Percentiles rank a stretch among this genome's conserved stretches.
These are phyloP conservation scores for Panicum virgatum DNA, from an alignment of 202 grass and related monocot species.

Conservation along the genomic window DNA sequence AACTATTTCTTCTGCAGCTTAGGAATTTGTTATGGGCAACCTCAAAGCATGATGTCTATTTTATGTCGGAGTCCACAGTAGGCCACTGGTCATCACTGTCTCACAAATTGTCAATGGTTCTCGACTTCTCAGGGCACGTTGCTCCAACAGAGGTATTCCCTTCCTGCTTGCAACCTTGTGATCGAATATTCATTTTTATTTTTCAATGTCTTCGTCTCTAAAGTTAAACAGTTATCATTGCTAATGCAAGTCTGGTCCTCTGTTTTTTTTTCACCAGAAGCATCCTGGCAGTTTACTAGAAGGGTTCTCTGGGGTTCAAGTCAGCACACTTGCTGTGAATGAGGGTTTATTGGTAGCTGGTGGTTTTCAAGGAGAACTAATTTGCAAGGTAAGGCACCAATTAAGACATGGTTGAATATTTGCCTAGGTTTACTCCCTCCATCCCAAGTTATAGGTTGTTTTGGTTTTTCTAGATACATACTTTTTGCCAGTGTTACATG, in stretches of 20 bases:
- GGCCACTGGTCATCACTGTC: constrained; percentile 83
- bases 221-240: neutral
- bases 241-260: constrained; percentile 4
- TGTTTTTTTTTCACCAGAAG: constrained; percentile 55
- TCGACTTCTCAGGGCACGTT: constrained; percentile 79
- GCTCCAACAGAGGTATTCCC: constrained; percentile 72
- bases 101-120: constrained; percentile 55
- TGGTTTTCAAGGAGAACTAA: constrained; percentile 92
- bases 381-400: constrained; percentile 72
- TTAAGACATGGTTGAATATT: neutral
- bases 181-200: constrained; percentile 13
- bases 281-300: constrained; percentile 69
- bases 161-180: constrained; percentile 12
- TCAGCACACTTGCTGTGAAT: constrained; percentile 87
- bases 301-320: constrained; percentile 80
- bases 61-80: constrained; percentile 81
- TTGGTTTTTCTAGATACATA: too few species aligned
- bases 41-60: constrained; percentile 93
- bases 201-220: constrained; percentile 4
- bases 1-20: constrained; percentile 60
- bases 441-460: too few species aligned
- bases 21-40: constrained; percentile 97
- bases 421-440: neutral
- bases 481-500: too few species aligned
- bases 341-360: constrained; percentile 88